Base-by-base conservation (phyloP, 2,329 filamentous ascomycete genomes). In the Dothideomycetes sp. region DNA sequence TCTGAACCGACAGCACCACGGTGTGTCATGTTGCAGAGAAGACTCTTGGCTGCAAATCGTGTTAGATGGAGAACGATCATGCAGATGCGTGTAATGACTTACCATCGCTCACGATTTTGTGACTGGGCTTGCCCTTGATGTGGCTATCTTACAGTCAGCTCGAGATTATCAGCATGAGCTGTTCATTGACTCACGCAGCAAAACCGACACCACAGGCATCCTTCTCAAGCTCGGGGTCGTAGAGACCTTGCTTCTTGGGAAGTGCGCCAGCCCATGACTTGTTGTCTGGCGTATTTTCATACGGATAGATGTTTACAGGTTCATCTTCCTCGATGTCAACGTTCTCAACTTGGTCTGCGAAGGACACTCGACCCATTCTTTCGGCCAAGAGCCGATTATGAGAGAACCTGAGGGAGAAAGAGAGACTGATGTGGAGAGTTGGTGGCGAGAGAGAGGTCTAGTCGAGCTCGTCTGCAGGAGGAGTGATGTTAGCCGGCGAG, bases 11-110 rank as follows among this genome's bases (percentile, higher is more conserved):
- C 89, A 49, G 91, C 91, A 73, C 91, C 91, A 63, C 91, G 83
- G 73, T 98, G 91, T 73, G 91, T 96, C 91, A 98, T 98, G 76
- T 98, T 96, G 75, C 91, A 98, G 49, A 98, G 80, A 47, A 98
- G 74, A 66, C 88, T 94, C 51, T 85, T 83, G 52, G 88, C n/a
- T n/a, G n/a, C n/a, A n/a, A n/a, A n/a, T n/a, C n/a, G n/a, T 85
- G 91, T 54, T 31, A 10, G 33, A 30, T 43, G 29, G 60, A 48
- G 24, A 48, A 67, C 79, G n/a, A n/a, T n/a, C n/a, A n/a, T n/a
- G n/a, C n/a, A n/a, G n/a, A n/a, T n/a, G n/a, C 69, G 65, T 91
- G 85, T n/a, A n/a, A n/a, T n/a, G n/a, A n/a, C n/a, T n/a, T n/a
- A n/a, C n/a, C 89, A 94, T 96, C 89, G 67, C 84, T 94, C 49